Evolutionary conservation across 106 monocot genomes (phyloP), one percentile per base, ranked within the genome.

Genomic region (Narthecium ossifragum): DNA sequence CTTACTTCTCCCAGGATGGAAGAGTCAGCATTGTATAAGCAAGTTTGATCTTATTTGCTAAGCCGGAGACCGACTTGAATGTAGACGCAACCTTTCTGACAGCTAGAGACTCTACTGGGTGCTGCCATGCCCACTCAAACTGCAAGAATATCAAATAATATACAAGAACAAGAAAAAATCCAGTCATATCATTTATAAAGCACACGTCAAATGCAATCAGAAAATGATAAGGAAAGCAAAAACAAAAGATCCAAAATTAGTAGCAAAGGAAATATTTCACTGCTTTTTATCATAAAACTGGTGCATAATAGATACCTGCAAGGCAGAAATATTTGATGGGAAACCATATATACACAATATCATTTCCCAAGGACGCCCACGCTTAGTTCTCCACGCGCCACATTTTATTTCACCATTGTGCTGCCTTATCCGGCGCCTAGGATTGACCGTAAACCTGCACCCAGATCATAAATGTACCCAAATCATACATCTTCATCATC

Each of bases 41-140:
- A 38, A 94, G 62, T 64, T 90, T 89, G 60, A 94, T 75, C 64
- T 94, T 94, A 57, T 83, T 94, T 15, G 66, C 68, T 10, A 86
- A 17, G 20, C 93, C 93, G 17, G 66, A 69, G 20, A 94, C 75
- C 25, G 85, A 82, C 73, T 88, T 89, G 52, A 94, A 94, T 56
- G 39, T 75, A 18, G 85, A 67, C 49, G 89, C 90, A 22, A 83
- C 89, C 73, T 86, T 78, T 68, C 89, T 79, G 27, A 94, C 94
- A 11, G 89, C 89, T 39, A 86, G 58, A 9, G 94, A 94, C 61
- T 90, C 83, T 4, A 10, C 71, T 52, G 94, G 94, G 55, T 94
- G 94, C 54, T 94, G 94, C 94, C 94, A 90, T 5, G 94, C 94
- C 94, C 94, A 94, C 71, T 94, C 94, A 73, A 94, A 94, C 94